Evolutionary conservation across 1,284 basidiomycete genomes (phyloP).

Genomic region (Bjerkandera adusta): DNA sequence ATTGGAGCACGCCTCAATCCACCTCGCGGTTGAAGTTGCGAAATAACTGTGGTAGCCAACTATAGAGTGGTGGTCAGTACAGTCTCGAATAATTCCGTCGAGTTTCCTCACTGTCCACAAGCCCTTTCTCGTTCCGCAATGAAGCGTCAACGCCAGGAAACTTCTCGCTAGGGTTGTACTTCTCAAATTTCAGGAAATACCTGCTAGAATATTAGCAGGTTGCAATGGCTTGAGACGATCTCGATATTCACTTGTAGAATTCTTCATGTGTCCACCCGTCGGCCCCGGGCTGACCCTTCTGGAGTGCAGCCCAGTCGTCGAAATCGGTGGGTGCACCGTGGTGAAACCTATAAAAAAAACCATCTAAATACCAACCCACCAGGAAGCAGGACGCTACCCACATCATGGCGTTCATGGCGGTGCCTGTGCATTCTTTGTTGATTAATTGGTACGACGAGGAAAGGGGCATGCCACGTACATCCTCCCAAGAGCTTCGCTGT

Average conservation of each 20-base stretch:
- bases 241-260: conserved; percentile 39
- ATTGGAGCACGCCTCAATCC: conserved; percentile 45
- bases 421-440: conserved; percentile 37
- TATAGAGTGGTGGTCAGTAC: conserved; percentile 13
- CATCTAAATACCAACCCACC: not conserved
- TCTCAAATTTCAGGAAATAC: conserved; percentile 63
- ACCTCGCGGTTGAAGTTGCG: conserved; percentile 38
- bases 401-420: conserved; percentile 68
- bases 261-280: conserved; percentile 61
- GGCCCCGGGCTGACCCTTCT: conserved; percentile 44
- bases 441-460: not conserved
- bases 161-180: conserved; percentile 42
- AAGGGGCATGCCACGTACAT: conserved; percentile 41
- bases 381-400: conserved; percentile 24
- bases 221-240: not conserved
- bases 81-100: not conserved
- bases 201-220: conserved; percentile 28
- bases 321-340: conserved; percentile 67
- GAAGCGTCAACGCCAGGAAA: conserved; percentile 46
- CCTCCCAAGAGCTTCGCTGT: conserved; percentile 67
- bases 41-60: conserved; percentile 30
- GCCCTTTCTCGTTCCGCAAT: conserved; percentile 46
- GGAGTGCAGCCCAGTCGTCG: conserved; percentile 61
- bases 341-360: conserved; percentile 48
- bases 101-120: conserved; percentile 36